Base-by-base conservation (phyloP, 164 flowering plant species). In the Saururus chinensis region DNA sequence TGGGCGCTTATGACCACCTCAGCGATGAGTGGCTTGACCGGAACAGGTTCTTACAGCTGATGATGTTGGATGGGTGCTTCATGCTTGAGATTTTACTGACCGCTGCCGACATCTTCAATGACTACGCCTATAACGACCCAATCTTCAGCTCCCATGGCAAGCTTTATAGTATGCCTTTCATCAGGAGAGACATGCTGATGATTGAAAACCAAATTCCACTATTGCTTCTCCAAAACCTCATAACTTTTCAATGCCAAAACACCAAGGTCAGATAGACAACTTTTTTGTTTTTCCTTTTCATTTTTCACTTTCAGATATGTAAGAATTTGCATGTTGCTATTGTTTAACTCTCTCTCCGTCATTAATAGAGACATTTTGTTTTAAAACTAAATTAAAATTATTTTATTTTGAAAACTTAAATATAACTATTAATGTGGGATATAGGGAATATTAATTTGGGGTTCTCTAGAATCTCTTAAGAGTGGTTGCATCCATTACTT, bases 201-300 rank as follows among this genome's bases (percentile, higher is more conserved):
- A 75, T 84, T 12, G 81, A 84, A 68, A 84, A 84, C 59, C 89
- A 84, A 60, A 65, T 82, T 40, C 89, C 89, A 0, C 68, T 84
- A 66, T 62, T 72, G 30, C 69, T 80, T 49, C 78, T 84, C 9
- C 58, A 76, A 23, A 74, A 35, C 51, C 61, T 81, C 25, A 25
- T 76, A 22, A 61, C 65, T 20, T 77, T 74, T 19, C 80, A 78
- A 48, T 59, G 51, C 37, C 71, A 57, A 19, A 56, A 56, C 26
- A 40, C 60, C 52, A 51, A 64, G 70, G 77, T 71, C 16, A 19
- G 58, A 8, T 21, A 30, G 7, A 20, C 52, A 7, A 19, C 12
- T 14, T 12, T 13, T n/a, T 52, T 61, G 22, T 11, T 14, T 10
- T 35, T 19, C 3, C 9, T 40, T 48, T 10, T 24, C 22, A 13